These are phyloP conservation scores for Penicillium herquei DNA, from an alignment of 495 filamentous ascomycete species.

Conservation along the genomic window DNA sequence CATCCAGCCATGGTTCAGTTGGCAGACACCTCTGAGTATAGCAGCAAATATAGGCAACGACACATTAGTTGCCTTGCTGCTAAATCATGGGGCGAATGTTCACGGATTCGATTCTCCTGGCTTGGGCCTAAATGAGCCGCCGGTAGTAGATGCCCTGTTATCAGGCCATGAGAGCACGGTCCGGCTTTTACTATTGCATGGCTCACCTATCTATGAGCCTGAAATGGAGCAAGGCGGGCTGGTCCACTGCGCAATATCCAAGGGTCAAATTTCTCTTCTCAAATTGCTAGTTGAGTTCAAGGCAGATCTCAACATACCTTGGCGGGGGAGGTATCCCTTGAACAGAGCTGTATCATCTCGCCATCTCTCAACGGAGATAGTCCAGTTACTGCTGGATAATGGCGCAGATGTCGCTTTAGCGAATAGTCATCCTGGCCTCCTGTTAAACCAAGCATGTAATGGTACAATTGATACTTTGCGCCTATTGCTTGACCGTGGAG, in stretches of 20 bases:
- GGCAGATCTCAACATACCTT: neutral
- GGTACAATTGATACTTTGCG: neutral
- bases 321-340: neutral
- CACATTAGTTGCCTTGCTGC: neutral
- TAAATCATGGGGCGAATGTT: neutral
- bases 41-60: neutral
- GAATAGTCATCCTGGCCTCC: neutral
- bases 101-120: neutral
- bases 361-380: neutral
- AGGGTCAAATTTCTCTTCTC: neutral
- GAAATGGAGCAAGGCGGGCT: neutral
- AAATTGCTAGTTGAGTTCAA: neutral
- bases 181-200: neutral
- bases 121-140: neutral
- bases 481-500: neutral
- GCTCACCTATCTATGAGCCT: neutral
- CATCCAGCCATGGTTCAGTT: neutral
- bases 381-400: neutral
- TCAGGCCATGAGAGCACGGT: slow-evolving; percentile 2
- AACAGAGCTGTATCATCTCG: neutral
- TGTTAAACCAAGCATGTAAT: neutral
- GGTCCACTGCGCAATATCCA: neutral
- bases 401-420: neutral
- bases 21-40: neutral
- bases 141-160: neutral